A percentile compares a stretch with the other conserved stretches of the same genome.
phyloP scores from a whole-genome alignment of 108 stramenopile genomes.

The Pseudonitzschia multiseries region DNA sequence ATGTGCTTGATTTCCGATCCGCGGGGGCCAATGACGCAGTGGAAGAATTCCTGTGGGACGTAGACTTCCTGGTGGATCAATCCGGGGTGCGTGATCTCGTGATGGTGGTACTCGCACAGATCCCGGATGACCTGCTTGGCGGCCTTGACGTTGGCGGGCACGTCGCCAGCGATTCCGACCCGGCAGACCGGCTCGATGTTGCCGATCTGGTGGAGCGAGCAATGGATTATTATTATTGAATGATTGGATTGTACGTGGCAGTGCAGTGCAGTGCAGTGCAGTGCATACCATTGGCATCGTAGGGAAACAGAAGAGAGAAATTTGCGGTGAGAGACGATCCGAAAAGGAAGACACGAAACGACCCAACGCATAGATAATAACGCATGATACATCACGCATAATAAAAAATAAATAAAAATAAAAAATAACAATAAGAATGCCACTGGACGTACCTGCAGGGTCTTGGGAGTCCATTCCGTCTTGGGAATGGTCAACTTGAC shows the following conservation, averaged over 20 bases:
- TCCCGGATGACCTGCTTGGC: constrained; percentile 16
- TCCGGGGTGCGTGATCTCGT: constrained; percentile 27
- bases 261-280: no score
- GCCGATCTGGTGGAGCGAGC: neutral
- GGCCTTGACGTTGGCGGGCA: neutral
- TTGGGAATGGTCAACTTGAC: constrained; percentile 24
- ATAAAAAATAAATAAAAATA: no score
- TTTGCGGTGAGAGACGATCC: neutral
- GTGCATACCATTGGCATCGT: no score
- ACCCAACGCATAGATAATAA: neutral
- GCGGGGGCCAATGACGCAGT: constrained; percentile 24
- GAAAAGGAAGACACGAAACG: neutral
- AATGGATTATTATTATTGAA: no score
- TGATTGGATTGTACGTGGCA: no score
- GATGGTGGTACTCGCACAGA: constrained; percentile 15
- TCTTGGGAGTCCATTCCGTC: constrained; percentile 25
- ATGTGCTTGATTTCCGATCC: constrained; percentile 34
- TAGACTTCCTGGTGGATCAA: constrained; percentile 24
- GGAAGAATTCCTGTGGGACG: constrained; percentile 26
- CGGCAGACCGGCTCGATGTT: neutral
- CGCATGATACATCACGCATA: no score
- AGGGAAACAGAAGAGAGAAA: neutral
- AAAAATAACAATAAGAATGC: no score
- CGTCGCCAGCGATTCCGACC: constrained; percentile 22
- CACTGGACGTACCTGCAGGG: constrained; percentile 8